A percentile compares a stretch with the other conserved stretches of the same genome.
Conservation (phyloP, 2,329 filamentous ascomycete genomes). For the Stachybotrys chlorohalonatus region DNA sequence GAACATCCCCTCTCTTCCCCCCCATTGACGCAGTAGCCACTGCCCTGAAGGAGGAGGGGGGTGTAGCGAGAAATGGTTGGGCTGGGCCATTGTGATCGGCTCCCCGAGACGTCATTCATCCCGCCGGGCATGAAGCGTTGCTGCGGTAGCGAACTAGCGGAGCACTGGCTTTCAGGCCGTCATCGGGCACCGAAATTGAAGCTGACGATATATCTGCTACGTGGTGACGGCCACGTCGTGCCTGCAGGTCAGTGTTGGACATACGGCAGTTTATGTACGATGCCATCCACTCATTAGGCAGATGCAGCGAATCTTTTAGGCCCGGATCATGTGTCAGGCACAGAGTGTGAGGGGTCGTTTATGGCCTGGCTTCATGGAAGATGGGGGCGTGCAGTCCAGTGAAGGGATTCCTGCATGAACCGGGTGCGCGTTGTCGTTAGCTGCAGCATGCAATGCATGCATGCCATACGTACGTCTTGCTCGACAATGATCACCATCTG, state of each 20-base stretch:
- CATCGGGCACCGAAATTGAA: constrained; percentile 16
- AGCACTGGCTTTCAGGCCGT: constrained; percentile 12
- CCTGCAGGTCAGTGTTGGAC: not conserved
- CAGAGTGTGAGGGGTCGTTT: constrained; percentile 5
- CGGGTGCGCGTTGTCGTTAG: constrained; percentile 12
- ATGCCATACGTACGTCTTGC: constrained; percentile 21
- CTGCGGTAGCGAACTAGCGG: not conserved
- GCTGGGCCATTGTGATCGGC: not conserved
- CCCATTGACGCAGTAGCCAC: too few species aligned
- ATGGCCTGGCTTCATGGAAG: not conserved
- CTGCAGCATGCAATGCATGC: constrained; percentile 19
- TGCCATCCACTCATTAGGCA: constrained; percentile 9
- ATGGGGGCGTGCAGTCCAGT: not conserved
- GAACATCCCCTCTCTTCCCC: too few species aligned
- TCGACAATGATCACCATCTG: constrained; percentile 3
- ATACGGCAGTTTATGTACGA: not conserved
- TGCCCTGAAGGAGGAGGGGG: not conserved
- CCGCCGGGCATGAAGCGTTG: not conserved
- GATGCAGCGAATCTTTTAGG: constrained; percentile 5
- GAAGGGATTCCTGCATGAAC: constrained; percentile 18
- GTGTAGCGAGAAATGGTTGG: not conserved
- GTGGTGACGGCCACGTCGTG: constrained; percentile 1
- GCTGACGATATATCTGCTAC: not conserved
- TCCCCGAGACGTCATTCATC: not conserved
- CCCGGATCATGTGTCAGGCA: constrained; percentile 3